Percentiles rank a stretch among this genome's conserved stretches.
These are phyloP conservation scores for Apiospora malaysiana DNA, from an alignment of 2,329 filamentous ascomycete genomes.

Conservation along the genomic window DNA sequence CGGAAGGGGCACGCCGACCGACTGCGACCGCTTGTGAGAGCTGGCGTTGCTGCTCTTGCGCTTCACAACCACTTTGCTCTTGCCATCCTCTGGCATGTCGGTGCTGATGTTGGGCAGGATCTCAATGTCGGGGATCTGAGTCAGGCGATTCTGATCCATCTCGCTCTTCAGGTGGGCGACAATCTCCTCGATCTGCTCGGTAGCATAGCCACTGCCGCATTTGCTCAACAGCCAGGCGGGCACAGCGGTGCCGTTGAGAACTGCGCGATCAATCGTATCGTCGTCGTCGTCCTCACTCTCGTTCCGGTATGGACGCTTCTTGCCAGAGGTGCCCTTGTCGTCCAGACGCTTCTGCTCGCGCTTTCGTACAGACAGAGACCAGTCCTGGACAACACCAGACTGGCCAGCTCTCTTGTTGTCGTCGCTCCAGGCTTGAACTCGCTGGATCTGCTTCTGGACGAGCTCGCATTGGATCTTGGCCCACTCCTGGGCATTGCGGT, in stretches of 20 bases:
- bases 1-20: constrained; percentile 38
- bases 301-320: constrained; percentile 39
- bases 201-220: constrained; percentile 54
- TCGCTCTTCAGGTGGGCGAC: constrained; percentile 51
- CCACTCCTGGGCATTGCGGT: constrained; percentile 68
- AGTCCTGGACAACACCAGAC: constrained; percentile 58
- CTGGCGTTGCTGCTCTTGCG: constrained; percentile 32
- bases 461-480: constrained; percentile 68
- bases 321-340: constrained; percentile 41
- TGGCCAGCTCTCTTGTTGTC: constrained; percentile 46
- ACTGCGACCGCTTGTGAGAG: constrained; percentile 43
- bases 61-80: constrained; percentile 35
- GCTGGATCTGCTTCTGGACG: constrained; percentile 65
- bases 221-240: constrained; percentile 56
- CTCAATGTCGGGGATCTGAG: constrained; percentile 63
- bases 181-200: constrained; percentile 54
- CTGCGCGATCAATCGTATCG: constrained; percentile 34
- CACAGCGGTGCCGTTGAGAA: constrained; percentile 48
- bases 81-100: constrained; percentile 39
- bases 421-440: constrained; percentile 68
- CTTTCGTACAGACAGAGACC: constrained; percentile 68
- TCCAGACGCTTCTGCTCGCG: constrained; percentile 66
- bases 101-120: constrained; percentile 61
- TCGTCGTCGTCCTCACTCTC: constrained; percentile 43
- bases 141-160: constrained; percentile 48